Evolutionary conservation across 1,284 basidiomycete species (phyloP).

Genomic region (Fomitopsis pinicola): DNA sequence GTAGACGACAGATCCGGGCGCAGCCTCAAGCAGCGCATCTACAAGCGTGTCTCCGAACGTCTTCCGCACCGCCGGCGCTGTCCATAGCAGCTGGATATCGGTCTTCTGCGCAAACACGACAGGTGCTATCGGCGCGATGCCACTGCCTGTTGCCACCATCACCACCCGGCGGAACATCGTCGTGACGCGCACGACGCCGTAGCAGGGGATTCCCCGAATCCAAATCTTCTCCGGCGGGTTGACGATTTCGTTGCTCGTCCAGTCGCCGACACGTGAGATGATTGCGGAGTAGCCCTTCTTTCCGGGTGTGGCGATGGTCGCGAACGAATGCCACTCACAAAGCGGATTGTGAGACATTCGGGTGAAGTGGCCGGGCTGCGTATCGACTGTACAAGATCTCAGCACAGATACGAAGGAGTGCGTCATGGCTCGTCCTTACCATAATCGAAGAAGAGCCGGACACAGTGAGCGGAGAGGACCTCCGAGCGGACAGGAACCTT

Average conservation of each 20-base stretch:
- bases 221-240: constrained; percentile 48
- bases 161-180: constrained; percentile 52
- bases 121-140: constrained; percentile 54
- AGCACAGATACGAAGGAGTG: not conserved
- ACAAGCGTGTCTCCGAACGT: constrained; percentile 56
- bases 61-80: constrained; percentile 50
- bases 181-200: constrained; percentile 50
- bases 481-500: constrained; percentile 48
- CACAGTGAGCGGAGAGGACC: constrained; percentile 50
- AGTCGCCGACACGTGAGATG: constrained; percentile 56
- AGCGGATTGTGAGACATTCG: constrained; percentile 49
- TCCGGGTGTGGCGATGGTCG: constrained; percentile 48
- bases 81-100: constrained; percentile 53
- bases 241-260: constrained; percentile 46
- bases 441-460: constrained; percentile 53
- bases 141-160: constrained; percentile 55
- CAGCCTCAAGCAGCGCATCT: constrained; percentile 44
- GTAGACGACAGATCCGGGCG: constrained; percentile 52
- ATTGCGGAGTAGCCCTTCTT: constrained; percentile 51
- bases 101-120: constrained; percentile 44
- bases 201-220: constrained; percentile 51
- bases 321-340: constrained; percentile 59
- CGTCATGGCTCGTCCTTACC: constrained; percentile 19
- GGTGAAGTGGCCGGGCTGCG: constrained; percentile 49
- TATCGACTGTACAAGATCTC: constrained; percentile 27